Base-by-base conservation (phyloP, 192 early-diverging fungal species). In the Backusella circina region DNA sequence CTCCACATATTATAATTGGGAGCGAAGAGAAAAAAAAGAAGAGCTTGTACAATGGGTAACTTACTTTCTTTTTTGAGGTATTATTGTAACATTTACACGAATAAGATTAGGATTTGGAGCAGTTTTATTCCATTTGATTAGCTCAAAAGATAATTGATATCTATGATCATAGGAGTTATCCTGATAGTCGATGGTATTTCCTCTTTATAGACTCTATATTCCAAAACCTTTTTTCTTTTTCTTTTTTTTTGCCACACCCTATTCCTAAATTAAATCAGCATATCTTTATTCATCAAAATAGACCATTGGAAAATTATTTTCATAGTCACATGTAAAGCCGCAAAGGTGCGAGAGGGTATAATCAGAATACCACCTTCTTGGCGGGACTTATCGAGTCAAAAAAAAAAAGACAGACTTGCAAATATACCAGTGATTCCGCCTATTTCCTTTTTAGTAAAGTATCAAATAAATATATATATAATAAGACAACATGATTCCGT, bases 161-260 rank as follows among this genome's bases (percentile, higher is more conserved):
- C 54, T 28, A 61, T 13, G 12, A 61, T 28, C 23, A 61, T 61
- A 61, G 54, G 26, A 28, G 8, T 7, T 61, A 28, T 61, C 23
- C 23, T 61, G 3, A 13, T 13, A 61, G 18, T 61, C 54, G 12
- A 61, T 61, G 54, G 9, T 26, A 61, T 61, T 23, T 61, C 54
- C 54, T 61, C 54, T 61, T 61, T 61, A 61, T 61, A 61, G 54
- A 61, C 54, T 8, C 23, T 61, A 61, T 61, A 61, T 61, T 61
- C 28, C 23, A 61, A 61, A 61, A 61, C 23, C 23, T 23, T n/a
- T 1, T 47, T 47, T 3, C 18, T 23, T 51, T 51, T 51, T 57
- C 26, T 51, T 51, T 51, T 57, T 57, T 57, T 61, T 61, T 61
- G 54, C 21, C 23, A 61, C 54, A 28, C 26, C 26, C 13, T 61